A percentile compares a stretch with the other conserved stretches of the same genome.
phyloP scores from a whole-genome alignment of 148 eudicot species.

The Salicornia ramosissima region DNA sequence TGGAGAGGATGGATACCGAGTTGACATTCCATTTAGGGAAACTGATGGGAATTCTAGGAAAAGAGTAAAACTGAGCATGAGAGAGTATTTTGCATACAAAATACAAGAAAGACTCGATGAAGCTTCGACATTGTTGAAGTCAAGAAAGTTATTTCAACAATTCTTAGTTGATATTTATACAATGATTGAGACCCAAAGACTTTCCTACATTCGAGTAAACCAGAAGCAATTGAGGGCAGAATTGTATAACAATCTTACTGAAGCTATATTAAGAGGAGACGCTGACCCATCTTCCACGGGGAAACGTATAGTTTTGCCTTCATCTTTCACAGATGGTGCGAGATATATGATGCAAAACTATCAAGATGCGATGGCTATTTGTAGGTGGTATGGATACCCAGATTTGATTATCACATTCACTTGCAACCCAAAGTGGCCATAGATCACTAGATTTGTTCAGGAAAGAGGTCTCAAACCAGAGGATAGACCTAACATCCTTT shows the following conservation, averaged over 20 bases:
- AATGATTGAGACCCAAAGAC: constrained; percentile 3
- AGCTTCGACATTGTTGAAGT: not conserved
- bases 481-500: too few species aligned
- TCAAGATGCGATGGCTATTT: constrained; percentile 3
- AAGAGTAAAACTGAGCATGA: not conserved
- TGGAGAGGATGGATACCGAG: not conserved
- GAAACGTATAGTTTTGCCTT: not conserved
- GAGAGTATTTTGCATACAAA: constrained; percentile 3
- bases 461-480: too few species aligned
- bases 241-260: not conserved
- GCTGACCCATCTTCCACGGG: too few species aligned
- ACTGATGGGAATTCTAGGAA: not conserved
- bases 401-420: too few species aligned
- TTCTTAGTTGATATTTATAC: constrained; percentile 1
- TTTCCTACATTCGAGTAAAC: not conserved
- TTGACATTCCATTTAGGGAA: not conserved
- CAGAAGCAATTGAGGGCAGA: not conserved
- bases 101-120: not conserved
- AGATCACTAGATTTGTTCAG: too few species aligned
- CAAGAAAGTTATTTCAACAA: constrained; percentile 7
- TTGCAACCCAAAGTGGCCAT: too few species aligned
- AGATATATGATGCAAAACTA: constrained; percentile 2
- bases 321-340: not conserved
- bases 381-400: constrained; percentile 3
- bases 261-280: not conserved